Base-by-base conservation (phyloP, 495 filamentous ascomycete species). In the Penicillium coprophilum region DNA sequence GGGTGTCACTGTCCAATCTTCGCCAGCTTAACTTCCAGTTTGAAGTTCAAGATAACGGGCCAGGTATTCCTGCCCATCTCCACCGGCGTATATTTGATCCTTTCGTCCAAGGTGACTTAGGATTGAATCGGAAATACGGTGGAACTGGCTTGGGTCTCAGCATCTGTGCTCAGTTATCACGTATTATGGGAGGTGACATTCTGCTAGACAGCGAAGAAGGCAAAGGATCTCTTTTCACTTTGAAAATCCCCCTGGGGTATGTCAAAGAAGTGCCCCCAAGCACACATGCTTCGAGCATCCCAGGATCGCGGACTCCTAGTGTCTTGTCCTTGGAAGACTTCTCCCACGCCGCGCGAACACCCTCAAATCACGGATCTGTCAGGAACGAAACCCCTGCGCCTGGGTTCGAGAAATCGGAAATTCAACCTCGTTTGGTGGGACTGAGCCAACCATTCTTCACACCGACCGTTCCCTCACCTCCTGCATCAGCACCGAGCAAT, bases 101-200 rank as follows among this genome's bases (percentile, higher is more conserved):
- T 0, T 97, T 97, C 62, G 87, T 96, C 9, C 92, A 97, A 71
- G 92, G 90, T 2, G 92, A 97, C 66, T 74, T 94, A 10, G 87
- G 90, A 2, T 74, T 97, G 20, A 92, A 86, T 70, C 95, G 91
- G 67, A 95, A 93, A 59, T 94, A 87, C 65, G 91, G 90, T 21
- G 92, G 92, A 13, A 96, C 92, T 7, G 92, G 92, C n/a, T 74
- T 97, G 7, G 92, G 92, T 9, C 68, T 97, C 47, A 91, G 87
- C 60, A 97, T 97, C 61, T 96, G 90, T 66, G 83, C 86, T 12
- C 92, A 97, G 66, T 77, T 97, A 31, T 87, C 91, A 5, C 85
- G 71, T 6, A 71, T 96, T 32, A 96, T 97, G 90, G 84, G 85
- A 39, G 92, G 92, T 21, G 78, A 69, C 7, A 90, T 97, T 36